A percentile compares a stretch with the other conserved stretches of the same genome.
phyloP scores from a whole-genome alignment of 148 eudicot genomes.

The Persicaria tinctoria region DNA sequence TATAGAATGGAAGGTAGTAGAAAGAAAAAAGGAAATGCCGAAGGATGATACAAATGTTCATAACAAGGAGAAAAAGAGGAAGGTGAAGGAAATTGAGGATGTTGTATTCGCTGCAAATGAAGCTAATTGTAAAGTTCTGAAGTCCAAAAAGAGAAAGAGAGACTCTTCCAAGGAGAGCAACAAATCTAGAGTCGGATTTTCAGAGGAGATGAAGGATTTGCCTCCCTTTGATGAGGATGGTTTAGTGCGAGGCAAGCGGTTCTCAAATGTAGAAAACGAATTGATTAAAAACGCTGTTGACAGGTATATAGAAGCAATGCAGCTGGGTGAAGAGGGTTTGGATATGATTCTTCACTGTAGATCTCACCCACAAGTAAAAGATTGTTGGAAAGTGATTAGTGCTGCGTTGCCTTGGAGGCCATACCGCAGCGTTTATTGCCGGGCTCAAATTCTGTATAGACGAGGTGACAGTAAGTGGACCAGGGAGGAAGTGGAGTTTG shows the following conservation, averaged over 20 bases:
- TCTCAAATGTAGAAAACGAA: conserved; percentile 38
- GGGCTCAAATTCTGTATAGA: conserved; percentile 27
- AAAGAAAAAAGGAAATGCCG: not conserved
- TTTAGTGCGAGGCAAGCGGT: conserved; percentile 28
- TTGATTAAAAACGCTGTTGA: conserved; percentile 25
- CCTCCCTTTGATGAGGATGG: not conserved
- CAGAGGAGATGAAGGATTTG: not conserved
- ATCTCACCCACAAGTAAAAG: conserved; percentile 17
- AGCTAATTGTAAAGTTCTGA: not conserved
- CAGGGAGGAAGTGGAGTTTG: conserved; percentile 22
- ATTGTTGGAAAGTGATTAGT: conserved; percentile 32
- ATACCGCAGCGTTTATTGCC: conserved; percentile 17
- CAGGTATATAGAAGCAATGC: conserved; percentile 23
- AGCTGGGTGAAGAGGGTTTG: conserved; percentile 34
- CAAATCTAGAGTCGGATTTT: not conserved
- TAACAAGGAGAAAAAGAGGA: not conserved
- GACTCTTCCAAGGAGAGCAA: not conserved
- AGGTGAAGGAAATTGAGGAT: not conserved
- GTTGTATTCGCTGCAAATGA: not conserved
- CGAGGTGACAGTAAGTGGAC: conserved; percentile 32
- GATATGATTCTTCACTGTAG: conserved; percentile 32
- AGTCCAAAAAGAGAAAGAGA: not conserved
- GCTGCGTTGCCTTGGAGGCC: conserved; percentile 30
- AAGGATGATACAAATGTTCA: not conserved
- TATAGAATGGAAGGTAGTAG: too few relatives aligned